These are phyloP conservation scores for Teunomyces stri DNA, from an alignment of 805 yeast genomes.

Conservation along the genomic window DNA sequence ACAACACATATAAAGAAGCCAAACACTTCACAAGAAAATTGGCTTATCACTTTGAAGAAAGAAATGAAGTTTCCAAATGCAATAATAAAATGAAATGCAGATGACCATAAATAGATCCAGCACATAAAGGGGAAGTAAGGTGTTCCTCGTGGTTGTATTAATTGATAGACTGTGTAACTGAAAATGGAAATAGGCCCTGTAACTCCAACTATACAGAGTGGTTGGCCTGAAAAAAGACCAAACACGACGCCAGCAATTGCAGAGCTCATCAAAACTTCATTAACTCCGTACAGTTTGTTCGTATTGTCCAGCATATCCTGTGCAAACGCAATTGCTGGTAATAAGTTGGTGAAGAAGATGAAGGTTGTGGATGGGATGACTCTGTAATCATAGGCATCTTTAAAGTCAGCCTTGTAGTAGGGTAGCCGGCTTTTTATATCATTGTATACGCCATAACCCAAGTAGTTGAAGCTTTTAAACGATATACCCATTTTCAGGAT, in stretches of 20 bases:
- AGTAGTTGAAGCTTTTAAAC: slow-evolving; percentile 11
- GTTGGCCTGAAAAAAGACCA: slow-evolving; percentile 86
- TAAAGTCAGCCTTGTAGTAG: slow-evolving; percentile 72
- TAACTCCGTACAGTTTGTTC: slow-evolving; percentile 81
- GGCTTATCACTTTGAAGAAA: slow-evolving; percentile 67
- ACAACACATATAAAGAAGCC: slow-evolving; percentile 88
- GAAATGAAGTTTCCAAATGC: slow-evolving; percentile 69
- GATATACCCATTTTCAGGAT: slow-evolving; percentile 4
- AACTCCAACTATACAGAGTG: slow-evolving; percentile 92
- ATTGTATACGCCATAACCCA: slow-evolving; percentile 50
- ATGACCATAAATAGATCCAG: slow-evolving; percentile 92
- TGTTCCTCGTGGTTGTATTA: slow-evolving; percentile 53
- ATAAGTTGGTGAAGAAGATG: slow-evolving; percentile 83
- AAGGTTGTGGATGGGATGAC: slow-evolving; percentile 81
- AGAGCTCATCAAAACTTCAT: slow-evolving; percentile 79
- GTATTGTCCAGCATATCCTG: slow-evolving; percentile 97
- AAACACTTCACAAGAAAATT: slow-evolving; percentile 87
- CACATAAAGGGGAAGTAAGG: slow-evolving; percentile 89
- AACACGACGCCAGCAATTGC: slow-evolving; percentile 89
- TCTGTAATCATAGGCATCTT: slow-evolving; percentile 80
- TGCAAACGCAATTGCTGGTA: slow-evolving; percentile 95
- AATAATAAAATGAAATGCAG: slow-evolving; percentile 72
- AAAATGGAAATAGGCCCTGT: slow-evolving; percentile 95
- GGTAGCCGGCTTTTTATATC: slow-evolving; percentile 60
- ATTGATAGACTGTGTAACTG: slow-evolving; percentile 82